Percentiles rank a stretch among this genome's conserved stretches.
Evolutionary conservation across 345 rosid genomes (phyloP).

Genomic region (Hypericum perforatum): DNA sequence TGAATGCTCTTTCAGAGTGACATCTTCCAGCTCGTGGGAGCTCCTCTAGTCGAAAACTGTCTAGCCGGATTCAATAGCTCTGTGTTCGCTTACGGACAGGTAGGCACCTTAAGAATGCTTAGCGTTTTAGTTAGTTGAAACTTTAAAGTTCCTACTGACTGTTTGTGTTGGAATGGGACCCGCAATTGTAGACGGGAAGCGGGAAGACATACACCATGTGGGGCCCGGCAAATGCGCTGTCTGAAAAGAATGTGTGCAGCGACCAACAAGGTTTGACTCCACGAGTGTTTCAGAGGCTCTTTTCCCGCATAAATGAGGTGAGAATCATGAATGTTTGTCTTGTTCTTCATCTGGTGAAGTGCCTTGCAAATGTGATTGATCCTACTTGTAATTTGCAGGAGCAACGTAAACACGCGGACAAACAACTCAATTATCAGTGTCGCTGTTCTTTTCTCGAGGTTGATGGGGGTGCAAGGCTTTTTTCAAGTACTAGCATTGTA

Average conservation of each 20-base stretch:
- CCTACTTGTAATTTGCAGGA: slow-evolving; percentile 36
- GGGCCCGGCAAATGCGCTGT: slow-evolving; percentile 62
- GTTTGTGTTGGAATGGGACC: slow-evolving; percentile 12
- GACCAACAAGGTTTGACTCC: slow-evolving; percentile 84
- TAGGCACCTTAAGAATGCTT: slow-evolving; percentile 14
- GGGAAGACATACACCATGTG: slow-evolving; percentile 97
- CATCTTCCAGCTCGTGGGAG: slow-evolving; percentile 63
- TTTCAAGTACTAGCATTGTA: slow-evolving; percentile 33
- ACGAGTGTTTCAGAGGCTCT: slow-evolving; percentile 69
- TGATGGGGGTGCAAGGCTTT: slow-evolving; percentile 21
- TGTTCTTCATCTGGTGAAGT: slow-evolving; percentile 7
- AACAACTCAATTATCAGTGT: slow-evolving; percentile 89
- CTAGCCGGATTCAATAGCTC: slow-evolving; percentile 90
- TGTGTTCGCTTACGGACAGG: slow-evolving; percentile 97
- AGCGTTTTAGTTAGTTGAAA: background rate
- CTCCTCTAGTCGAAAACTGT: slow-evolving; percentile 97
- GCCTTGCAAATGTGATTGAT: slow-evolving; percentile 8
- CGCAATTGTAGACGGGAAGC: slow-evolving; percentile 72
- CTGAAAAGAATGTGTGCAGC: slow-evolving; percentile 26
- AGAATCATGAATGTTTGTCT: no score
- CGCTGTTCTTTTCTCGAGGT: slow-evolving; percentile 98
- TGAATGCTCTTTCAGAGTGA: slow-evolving; percentile 44
- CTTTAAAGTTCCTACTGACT: background rate
- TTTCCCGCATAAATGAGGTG: slow-evolving; percentile 84
- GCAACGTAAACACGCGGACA: slow-evolving; percentile 68